A percentile compares a stretch with the other conserved stretches of the same genome.
Conservation (phyloP, 176 grass and related monocot species). For the Cymbopogon citratus region DNA sequence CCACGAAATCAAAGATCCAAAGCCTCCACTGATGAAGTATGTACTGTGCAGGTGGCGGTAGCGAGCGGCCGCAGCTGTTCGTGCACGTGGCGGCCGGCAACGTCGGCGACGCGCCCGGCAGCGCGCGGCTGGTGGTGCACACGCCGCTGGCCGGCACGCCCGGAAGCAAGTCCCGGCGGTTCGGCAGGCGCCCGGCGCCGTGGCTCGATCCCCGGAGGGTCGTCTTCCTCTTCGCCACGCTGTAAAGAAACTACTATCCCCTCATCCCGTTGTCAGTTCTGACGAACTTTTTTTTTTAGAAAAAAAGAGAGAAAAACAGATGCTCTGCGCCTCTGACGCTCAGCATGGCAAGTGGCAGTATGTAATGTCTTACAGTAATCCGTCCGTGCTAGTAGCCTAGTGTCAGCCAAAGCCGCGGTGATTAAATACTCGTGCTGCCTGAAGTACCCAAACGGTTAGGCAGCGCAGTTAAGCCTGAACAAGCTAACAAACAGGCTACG, state of each 20-base stretch:
- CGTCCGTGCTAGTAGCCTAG: background rate
- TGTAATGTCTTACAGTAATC: background rate
- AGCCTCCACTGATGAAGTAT: background rate
- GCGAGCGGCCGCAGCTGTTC: conserved; percentile 33
- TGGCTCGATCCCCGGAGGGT: conserved; percentile 78
- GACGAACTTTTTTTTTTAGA: background rate
- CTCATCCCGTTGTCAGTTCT: background rate
- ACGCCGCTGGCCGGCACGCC: conserved; percentile 46
- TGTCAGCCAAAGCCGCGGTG: conserved; percentile 2
- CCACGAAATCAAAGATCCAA: too few species aligned
- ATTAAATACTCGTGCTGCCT: background rate
- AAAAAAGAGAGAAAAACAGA: background rate
- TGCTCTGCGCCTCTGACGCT: background rate
- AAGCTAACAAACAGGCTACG: background rate
- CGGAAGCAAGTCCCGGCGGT: conserved; percentile 49
- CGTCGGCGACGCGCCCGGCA: conserved; percentile 32
- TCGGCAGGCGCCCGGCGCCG: conserved; percentile 50
- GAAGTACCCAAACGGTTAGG: background rate
- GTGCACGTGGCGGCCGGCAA: conserved; percentile 55
- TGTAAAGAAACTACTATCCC: conserved; percentile 43
- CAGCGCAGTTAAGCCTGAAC: background rate
- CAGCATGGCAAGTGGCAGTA: background rate
- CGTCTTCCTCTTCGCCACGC: conserved; percentile 78
- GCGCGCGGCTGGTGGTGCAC: conserved; percentile 39
- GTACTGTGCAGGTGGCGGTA: conserved; percentile 6